A percentile compares a stretch with the other conserved stretches of the same genome.
phyloP scores from a whole-genome alignment of 345 rosid genomes.

The Salix arbutifolia region DNA sequence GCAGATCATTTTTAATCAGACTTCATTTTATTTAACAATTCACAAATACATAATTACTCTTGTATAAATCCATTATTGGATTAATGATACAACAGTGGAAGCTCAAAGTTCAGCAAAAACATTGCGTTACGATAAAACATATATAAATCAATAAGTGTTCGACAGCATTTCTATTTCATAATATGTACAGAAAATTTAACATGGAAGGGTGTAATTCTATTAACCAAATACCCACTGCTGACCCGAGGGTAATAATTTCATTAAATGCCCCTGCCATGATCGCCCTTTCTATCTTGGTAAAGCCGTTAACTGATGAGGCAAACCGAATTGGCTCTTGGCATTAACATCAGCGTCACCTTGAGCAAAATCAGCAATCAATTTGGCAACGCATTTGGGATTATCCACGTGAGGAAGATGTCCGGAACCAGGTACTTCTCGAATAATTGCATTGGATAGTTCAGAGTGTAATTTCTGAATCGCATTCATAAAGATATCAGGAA shows the following conservation, averaged over 20 bases:
- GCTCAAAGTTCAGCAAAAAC: background rate
- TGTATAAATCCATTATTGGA: accelerated
- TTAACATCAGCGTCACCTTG: background rate
- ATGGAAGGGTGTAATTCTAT: background rate
- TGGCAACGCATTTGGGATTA: constrained; percentile 51
- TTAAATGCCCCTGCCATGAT: background rate
- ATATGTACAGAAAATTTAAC: background rate
- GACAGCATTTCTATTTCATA: background rate
- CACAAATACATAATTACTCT: too few relatives aligned
- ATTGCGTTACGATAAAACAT: background rate
- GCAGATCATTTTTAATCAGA: too few relatives aligned
- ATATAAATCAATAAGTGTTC: background rate
- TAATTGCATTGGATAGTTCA: constrained; percentile 57
- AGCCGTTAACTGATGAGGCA: background rate
- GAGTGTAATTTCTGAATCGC: constrained; percentile 60
- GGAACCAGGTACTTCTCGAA: constrained; percentile 68
- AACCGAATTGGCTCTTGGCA: background rate
- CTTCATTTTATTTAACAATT: too few relatives aligned
- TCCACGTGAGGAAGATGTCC: constrained; percentile 94
- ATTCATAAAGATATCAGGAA: background rate
- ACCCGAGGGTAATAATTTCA: background rate
- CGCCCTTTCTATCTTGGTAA: background rate
- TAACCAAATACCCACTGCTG: too few relatives aligned
- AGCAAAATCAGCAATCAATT: constrained; percentile 56
- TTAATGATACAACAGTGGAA: too few relatives aligned